Conservation (phyloP, 805 yeast species). For the Candida sonorensis region DNA sequence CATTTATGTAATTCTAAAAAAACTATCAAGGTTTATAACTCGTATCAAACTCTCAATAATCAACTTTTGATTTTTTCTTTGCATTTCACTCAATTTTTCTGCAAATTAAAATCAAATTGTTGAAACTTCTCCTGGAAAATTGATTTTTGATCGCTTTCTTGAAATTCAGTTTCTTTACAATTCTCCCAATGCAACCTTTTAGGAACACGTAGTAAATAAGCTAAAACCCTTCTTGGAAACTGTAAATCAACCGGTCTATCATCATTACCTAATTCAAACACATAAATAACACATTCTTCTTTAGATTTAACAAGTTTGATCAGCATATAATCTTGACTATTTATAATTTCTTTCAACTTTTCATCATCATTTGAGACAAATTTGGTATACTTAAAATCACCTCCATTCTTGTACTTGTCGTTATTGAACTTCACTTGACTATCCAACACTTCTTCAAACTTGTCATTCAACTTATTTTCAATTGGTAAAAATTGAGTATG, state of each 20-base stretch:
- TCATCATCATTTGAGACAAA: slow-evolving; percentile 19
- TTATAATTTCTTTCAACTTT: slow-evolving; percentile 18
- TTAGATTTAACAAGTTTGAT: slow-evolving; percentile 21
- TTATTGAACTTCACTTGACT: slow-evolving; percentile 40
- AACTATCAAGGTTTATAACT: no score
- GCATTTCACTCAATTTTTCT: slow-evolving; percentile 1
- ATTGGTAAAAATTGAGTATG: slow-evolving; percentile 77
- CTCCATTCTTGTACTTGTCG: slow-evolving; percentile 37
- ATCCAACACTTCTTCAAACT: slow-evolving; percentile 40
- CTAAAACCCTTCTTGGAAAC: slow-evolving; percentile 76
- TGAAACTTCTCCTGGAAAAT: slow-evolving; percentile 51
- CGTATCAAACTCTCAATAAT: no score
- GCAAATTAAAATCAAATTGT: slow-evolving; percentile 44
- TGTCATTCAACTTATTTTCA: slow-evolving; percentile 26
- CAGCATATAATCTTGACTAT: slow-evolving; percentile 31
- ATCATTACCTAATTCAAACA: slow-evolving; percentile 24
- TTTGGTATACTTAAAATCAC: slow-evolving; percentile 33
- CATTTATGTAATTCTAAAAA: no score
- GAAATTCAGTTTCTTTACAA: slow-evolving; percentile 57
- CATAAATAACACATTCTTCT: slow-evolving; percentile 15
- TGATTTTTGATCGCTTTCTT: slow-evolving; percentile 60
- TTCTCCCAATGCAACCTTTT: slow-evolving; percentile 71
- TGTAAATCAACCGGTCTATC: slow-evolving; percentile 54
- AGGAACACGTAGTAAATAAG: slow-evolving; percentile 52
- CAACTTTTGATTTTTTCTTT: no score